A percentile compares a stretch with the other conserved stretches of the same genome.
These are phyloP conservation scores for Arachnopeziza araneosa DNA, from an alignment of 2,329 filamentous ascomycete species.

Conservation along the genomic window DNA sequence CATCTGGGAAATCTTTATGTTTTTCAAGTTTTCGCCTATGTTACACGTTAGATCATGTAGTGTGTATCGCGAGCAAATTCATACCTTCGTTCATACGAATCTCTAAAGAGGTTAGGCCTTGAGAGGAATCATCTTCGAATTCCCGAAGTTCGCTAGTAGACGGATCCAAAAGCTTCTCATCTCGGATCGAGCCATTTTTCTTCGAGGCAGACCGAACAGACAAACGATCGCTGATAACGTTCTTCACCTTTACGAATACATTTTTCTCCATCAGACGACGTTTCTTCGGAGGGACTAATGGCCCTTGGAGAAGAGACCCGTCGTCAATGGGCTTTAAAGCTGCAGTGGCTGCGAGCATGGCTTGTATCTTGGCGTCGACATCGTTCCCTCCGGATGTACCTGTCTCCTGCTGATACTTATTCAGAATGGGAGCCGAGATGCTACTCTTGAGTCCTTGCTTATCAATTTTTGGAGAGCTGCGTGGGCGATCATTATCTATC, in stretches of 20 bases:
- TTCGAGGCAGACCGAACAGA: conserved; percentile 2
- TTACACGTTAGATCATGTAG: neutral
- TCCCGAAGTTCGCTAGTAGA: conserved; percentile 6
- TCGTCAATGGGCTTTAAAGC: conserved; percentile 11
- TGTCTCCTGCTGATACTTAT: neutral
- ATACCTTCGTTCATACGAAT: conserved; percentile 22
- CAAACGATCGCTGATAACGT: conserved; percentile 16
- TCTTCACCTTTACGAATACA: conserved; percentile 18
- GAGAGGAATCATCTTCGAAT: conserved; percentile 8
- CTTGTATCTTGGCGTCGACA: conserved; percentile 13
- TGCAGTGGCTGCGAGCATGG: conserved; percentile 16
- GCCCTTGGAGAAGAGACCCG: conserved; percentile 1
- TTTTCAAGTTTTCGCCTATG: conserved; percentile 18
- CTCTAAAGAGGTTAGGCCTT: conserved; percentile 9
- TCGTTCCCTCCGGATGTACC: neutral
- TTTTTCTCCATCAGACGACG: conserved; percentile 16
- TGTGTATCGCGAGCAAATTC: neutral
- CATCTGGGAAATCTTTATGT: conserved; percentile 11
- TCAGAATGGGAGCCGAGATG: neutral
- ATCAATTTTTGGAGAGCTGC: neutral
- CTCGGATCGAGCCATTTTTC: conserved; percentile 12
- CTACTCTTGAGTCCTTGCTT: conserved; percentile 3
- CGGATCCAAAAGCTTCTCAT: conserved; percentile 11
- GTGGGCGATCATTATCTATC: neutral
- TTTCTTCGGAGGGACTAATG: conserved; percentile 14